Evolutionary conservation across 1,284 basidiomycete species (phyloP).

Genomic region (Malassezia nana): DNA sequence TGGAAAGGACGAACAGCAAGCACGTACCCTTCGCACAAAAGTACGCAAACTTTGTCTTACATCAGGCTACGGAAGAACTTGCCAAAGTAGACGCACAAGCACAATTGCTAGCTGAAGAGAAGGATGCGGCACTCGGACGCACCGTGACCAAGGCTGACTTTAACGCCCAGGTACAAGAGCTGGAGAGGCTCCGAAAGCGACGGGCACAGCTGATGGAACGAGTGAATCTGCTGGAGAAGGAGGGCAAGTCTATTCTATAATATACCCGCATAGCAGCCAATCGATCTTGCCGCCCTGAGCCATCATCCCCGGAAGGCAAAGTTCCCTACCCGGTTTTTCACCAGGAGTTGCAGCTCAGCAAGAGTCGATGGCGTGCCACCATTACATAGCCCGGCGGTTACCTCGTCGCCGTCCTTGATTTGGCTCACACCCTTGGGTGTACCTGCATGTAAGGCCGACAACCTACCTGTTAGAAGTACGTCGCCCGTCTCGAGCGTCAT

Average conservation of each 20-base stretch:
- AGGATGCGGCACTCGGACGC: not conserved
- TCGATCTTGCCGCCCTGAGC: no score
- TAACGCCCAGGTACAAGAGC: constrained; percentile 3
- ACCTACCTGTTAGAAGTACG: constrained; percentile 45
- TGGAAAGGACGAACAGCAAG: constrained; percentile 8
- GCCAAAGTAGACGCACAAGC: constrained; percentile 4
- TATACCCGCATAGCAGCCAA: no score
- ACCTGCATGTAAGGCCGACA: constrained; percentile 43
- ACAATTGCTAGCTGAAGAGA: not conserved
- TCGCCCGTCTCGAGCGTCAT: constrained; percentile 77
- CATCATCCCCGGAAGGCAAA: constrained; percentile 8
- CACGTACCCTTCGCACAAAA: constrained; percentile 11
- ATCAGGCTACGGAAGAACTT: constrained; percentile 13
- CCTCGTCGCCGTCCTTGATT: constrained; percentile 64
- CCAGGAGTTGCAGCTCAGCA: constrained; percentile 4
- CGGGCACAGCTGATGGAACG: constrained; percentile 10
- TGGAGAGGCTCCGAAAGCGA: constrained; percentile 6
- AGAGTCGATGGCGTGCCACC: constrained; percentile 6
- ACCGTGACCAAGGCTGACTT: not conserved
- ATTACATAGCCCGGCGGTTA: constrained; percentile 62
- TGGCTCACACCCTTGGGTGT: constrained; percentile 85
- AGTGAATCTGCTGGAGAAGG: constrained; percentile 7
- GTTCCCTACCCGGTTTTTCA: constrained; percentile 3
- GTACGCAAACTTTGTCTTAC: not conserved
- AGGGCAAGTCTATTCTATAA: not conserved